A percentile compares a stretch with the other conserved stretches of the same genome.
Conservation (phyloP, 2,329 filamentous ascomycete genomes). For the Neopestalotiopsis sp. region DNA sequence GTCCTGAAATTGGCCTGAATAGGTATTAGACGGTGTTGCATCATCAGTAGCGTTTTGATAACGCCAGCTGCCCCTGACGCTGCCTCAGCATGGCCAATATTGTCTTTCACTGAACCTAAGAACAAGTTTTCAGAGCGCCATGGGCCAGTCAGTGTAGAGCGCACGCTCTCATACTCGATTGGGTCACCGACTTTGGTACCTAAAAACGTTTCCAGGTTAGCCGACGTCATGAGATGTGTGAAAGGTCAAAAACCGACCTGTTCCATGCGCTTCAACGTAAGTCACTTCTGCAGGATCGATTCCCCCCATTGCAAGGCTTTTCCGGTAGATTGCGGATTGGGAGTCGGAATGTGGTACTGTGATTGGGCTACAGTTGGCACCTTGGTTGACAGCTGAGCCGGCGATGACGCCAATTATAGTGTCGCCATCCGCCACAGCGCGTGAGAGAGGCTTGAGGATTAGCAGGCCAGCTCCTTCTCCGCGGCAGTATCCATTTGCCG, state of each 20-base stretch:
- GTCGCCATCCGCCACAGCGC: constrained; percentile 57
- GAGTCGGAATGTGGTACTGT: constrained; percentile 34
- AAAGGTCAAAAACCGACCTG: constrained; percentile 25
- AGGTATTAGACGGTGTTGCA: constrained; percentile 31
- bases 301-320: constrained; percentile 29
- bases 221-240: too few relatives aligned
- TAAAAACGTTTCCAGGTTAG: background rate
- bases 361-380: constrained; percentile 33
- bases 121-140: constrained; percentile 14
- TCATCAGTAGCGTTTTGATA: constrained; percentile 40
- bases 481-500: constrained; percentile 60
- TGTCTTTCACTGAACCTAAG: constrained; percentile 38
- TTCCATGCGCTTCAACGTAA: constrained; percentile 42
- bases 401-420: constrained; percentile 50
- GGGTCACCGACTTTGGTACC: constrained; percentile 43
- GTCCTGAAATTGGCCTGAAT: constrained; percentile 31
- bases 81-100: constrained; percentile 36
- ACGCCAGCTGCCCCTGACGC: constrained; percentile 36
- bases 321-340: constrained; percentile 36
- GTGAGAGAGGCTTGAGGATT: constrained; percentile 54
- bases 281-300: constrained; percentile 33
- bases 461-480: constrained; percentile 55
- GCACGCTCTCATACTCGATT: constrained; percentile 30
- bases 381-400: constrained; percentile 42
- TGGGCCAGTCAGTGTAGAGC: constrained; percentile 20